Conservation (phyloP, 176 grass and related monocot species). For the Leersia perrieri region DNA sequence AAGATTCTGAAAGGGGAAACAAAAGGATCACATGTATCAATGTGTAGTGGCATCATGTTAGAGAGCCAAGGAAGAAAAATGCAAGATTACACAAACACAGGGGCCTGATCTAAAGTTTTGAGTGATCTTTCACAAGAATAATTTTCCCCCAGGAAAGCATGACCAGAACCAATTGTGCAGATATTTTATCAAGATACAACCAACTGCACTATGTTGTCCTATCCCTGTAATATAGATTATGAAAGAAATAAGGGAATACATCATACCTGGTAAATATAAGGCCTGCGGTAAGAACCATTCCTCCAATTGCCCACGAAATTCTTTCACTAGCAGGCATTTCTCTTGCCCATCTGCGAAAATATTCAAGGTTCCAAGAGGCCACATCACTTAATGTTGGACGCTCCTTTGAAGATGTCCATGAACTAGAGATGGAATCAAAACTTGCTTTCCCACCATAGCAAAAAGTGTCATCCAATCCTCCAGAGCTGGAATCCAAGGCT, state of each 20-base stretch:
- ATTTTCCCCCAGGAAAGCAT: background rate
- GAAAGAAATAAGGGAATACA: background rate
- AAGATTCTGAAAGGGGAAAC: conserved; percentile 3
- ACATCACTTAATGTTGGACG: conserved; percentile 39
- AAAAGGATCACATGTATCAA: background rate
- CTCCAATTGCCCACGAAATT: conserved; percentile 90
- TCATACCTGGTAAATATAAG: conserved; percentile 71
- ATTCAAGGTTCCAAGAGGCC: conserved; percentile 45
- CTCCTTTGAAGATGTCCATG: conserved; percentile 60
- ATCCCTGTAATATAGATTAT: background rate
- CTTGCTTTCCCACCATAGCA: conserved; percentile 96
- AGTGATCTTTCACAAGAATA: background rate
- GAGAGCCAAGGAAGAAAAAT: conserved; percentile 10
- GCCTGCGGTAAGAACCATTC: conserved; percentile 88
- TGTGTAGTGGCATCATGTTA: background rate
- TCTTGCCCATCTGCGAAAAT: conserved; percentile 53
- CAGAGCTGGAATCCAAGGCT: conserved; percentile 28
- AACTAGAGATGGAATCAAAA: conserved; percentile 71
- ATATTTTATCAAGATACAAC: conserved; percentile 1
- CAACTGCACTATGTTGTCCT: background rate
- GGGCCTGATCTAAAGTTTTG: background rate
- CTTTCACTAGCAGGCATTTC: conserved; percentile 59
- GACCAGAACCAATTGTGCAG: background rate
- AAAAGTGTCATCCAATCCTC: conserved; percentile 56
- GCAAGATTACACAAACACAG: background rate